Evolutionary conservation across 108 stramenopile species (phyloP).

Genomic region (Skeletonema tropicum): DNA sequence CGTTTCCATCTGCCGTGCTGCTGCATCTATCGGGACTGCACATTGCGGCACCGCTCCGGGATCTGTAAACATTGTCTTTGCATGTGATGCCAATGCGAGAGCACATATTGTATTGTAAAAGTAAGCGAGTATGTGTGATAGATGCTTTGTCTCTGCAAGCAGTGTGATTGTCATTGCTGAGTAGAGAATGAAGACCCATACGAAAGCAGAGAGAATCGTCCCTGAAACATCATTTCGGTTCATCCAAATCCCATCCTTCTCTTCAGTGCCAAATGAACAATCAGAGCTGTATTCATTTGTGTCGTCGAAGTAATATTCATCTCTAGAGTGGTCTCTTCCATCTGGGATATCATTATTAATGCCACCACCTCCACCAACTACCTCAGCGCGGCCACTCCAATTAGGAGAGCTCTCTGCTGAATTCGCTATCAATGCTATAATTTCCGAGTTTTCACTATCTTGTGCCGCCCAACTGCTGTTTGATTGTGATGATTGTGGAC

Average conservation of each 20-base stretch:
- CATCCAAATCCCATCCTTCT: slow-evolving; percentile 81
- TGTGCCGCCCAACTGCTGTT: not conserved
- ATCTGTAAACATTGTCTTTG: slow-evolving; percentile 85
- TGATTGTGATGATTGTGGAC: not conserved
- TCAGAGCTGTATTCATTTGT: slow-evolving; percentile 39
- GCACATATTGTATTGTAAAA: slow-evolving; percentile 60
- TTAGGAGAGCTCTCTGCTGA: not conserved
- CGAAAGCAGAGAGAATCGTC: slow-evolving; percentile 67
- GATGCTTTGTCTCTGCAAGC: slow-evolving; percentile 58
- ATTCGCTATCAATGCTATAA: not conserved
- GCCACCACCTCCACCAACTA: not conserved
- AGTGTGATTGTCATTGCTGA: slow-evolving; percentile 70
- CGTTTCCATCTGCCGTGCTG: slow-evolving; percentile 52
- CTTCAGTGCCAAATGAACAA: slow-evolving; percentile 42
- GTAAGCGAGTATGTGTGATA: slow-evolving; percentile 59
- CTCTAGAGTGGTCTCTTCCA: not conserved
- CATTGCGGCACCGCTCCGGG: slow-evolving; percentile 88
- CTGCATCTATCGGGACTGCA: slow-evolving; percentile 73
- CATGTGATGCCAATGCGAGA: slow-evolving; percentile 74
- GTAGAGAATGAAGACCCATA: slow-evolving; percentile 67
- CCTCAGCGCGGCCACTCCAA: not conserved
- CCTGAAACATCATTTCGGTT: slow-evolving; percentile 73
- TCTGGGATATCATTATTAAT: not conserved
- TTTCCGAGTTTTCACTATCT: not conserved
- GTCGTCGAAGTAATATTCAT: slow-evolving; percentile 45